Percentiles rank a stretch among this genome's conserved stretches.
These are phyloP conservation scores for Hypoxylon rubiginosum DNA, from an alignment of 2,329 filamentous ascomycete species.

Conservation along the genomic window DNA sequence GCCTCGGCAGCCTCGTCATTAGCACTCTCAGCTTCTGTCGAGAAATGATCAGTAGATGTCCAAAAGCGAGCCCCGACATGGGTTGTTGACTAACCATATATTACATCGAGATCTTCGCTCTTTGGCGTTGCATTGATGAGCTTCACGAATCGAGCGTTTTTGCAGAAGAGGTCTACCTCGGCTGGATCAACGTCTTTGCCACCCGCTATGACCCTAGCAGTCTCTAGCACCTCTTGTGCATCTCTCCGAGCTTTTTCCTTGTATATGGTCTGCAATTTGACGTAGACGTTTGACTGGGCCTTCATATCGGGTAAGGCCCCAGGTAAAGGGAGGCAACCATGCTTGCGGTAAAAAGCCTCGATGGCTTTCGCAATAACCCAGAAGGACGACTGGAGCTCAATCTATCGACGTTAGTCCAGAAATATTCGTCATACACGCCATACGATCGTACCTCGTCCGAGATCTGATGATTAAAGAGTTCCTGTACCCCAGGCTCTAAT, in stretches of 20 bases:
- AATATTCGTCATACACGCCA: conserved; percentile 38
- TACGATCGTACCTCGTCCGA: conserved; percentile 65
- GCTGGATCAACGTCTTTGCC: conserved; percentile 71
- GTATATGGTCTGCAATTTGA: conserved; percentile 92
- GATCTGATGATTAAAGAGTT: conserved; percentile 80
- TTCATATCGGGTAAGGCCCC: conserved; percentile 98
- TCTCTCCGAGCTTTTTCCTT: conserved; percentile 88
- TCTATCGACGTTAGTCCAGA: conserved; percentile 49
- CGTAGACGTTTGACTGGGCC: conserved; percentile 89
- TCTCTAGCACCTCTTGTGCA: conserved; percentile 77
- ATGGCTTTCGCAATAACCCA: conserved; percentile 91
- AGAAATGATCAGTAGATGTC: conserved; percentile 46
- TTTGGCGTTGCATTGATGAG: conserved; percentile 74
- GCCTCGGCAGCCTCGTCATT: conserved; percentile 67
- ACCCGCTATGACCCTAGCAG: conserved; percentile 66
- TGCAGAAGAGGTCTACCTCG: conserved; percentile 93
- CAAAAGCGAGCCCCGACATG: conserved; percentile 21
- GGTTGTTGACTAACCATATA: conserved; percentile 64
- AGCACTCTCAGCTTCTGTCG: conserved; percentile 65
- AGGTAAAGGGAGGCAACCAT: conserved; percentile 83
- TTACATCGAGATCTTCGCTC: conserved; percentile 63
- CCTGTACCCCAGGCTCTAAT: conserved; percentile 76
- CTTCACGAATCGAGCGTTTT: conserved; percentile 93
- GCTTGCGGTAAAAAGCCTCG: conserved; percentile 78
- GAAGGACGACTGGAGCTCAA: conserved; percentile 73